Base-by-base conservation (phyloP, 495 filamentous ascomycete species). In the Achaetomiella virescens region DNA sequence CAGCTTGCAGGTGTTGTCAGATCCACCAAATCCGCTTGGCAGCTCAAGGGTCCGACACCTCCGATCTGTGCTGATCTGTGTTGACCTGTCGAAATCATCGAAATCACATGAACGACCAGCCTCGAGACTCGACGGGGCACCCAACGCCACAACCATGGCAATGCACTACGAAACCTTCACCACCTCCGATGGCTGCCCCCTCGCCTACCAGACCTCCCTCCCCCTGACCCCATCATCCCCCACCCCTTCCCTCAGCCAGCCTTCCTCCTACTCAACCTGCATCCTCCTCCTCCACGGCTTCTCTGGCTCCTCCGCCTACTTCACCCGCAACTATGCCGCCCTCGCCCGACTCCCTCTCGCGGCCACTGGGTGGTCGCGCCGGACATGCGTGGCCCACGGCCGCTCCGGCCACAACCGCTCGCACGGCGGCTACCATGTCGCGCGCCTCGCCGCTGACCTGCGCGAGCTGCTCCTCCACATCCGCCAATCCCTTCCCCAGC, bases 331-430 rank as follows among this genome's bases (percentile, higher is more conserved):
- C 59, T 61, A 66, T 51, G 55, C 48, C 1, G 49, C 52, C 0
- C 59, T 77, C 7, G 40, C 48, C 12, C 25, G n/a, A n/a, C n/a
- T n/a, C n/a, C n/a, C n/a, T n/a, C n/a, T n/a, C n/a, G n/a, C 9
- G 27, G 41, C 3, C 57, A 67, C 31, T 72, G 70, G 69, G 66
- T 74, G 20, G 64, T 78, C 9, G 67, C 67, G 3, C 72, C 72
- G 3, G 75, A 78, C 49, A 61, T 76, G 49, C 65, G 75, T 6
- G 75, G 75, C 1, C n/a, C 75, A 78, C 52, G 75, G 75, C 14
- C 49, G 21, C 6, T 73, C 69, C 1, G 66, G 59, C 5, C 68
- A 64, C 24, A 48, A 31, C 48, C 48, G 35, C 0, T 17, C 67
- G n/a, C 51, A 47, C 11, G 66, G 67, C 11, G 73, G 75, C 2